phyloP scores from a whole-genome alignment of 2,329 filamentous ascomycete genomes.

The Xylaria hypoxylon region DNA sequence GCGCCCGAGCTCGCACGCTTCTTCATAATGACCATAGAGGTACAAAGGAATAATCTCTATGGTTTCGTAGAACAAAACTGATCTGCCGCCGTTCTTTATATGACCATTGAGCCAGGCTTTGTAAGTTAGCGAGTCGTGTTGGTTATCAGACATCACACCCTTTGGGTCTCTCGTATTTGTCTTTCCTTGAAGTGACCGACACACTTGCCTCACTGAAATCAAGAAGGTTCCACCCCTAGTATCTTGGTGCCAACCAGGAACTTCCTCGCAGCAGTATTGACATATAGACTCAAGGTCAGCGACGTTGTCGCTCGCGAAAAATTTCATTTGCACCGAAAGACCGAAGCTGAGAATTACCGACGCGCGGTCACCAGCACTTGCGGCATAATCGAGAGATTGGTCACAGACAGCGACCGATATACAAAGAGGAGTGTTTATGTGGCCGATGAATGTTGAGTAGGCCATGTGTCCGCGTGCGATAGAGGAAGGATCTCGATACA shows the following conservation, averaged over 20 bases:
- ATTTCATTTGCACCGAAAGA: slow-evolving; percentile 72
- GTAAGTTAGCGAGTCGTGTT: slow-evolving; percentile 70
- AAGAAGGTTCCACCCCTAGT: slow-evolving; percentile 77
- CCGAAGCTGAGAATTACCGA: slow-evolving; percentile 79
- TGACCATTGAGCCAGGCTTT: slow-evolving; percentile 67
- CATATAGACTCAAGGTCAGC: slow-evolving; percentile 77
- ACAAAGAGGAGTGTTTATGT: slow-evolving; percentile 72
- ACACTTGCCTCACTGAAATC: slow-evolving; percentile 73
- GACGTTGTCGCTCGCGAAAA: slow-evolving; percentile 77
- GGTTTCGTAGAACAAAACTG: slow-evolving; percentile 75
- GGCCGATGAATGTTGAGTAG: slow-evolving; percentile 76
- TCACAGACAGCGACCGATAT: slow-evolving; percentile 71
- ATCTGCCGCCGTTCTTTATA: slow-evolving; percentile 70
- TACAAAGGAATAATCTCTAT: slow-evolving; percentile 73
- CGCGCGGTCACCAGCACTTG: slow-evolving; percentile 76
- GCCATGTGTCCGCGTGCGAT: slow-evolving; percentile 76
- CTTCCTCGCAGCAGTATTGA: slow-evolving; percentile 78
- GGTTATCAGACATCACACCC: slow-evolving; percentile 74
- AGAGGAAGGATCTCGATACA: slow-evolving; percentile 72
- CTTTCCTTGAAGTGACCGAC: slow-evolving; percentile 79
- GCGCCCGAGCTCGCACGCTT: slow-evolving; percentile 68
- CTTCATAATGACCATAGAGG: slow-evolving; percentile 71
- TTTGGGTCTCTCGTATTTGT: slow-evolving; percentile 65
- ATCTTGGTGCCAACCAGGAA: slow-evolving; percentile 77
- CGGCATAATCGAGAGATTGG: slow-evolving; percentile 73